A percentile compares a stretch with the other conserved stretches of the same genome.
phyloP scores from a whole-genome alignment of 2,329 filamentous ascomycete genomes.

The Hypoxylon sp. region DNA sequence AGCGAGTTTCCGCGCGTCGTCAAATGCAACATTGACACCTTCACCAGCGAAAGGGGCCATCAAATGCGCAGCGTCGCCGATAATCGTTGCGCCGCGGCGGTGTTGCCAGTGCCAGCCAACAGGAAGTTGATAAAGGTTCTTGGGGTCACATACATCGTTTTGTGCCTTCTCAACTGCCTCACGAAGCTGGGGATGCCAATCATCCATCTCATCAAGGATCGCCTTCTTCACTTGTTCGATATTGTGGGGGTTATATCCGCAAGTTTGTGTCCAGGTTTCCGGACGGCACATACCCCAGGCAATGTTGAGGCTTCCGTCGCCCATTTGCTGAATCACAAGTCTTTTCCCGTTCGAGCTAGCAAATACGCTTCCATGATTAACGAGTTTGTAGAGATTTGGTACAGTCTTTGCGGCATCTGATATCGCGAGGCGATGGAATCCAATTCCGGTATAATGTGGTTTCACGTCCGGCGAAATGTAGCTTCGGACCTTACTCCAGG shows the following conservation, averaged over 20 bases:
- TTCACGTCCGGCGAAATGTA: constrained; percentile 55
- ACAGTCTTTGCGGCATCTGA: constrained; percentile 59
- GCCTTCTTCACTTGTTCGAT: constrained; percentile 57
- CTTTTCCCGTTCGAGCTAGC: constrained; percentile 59
- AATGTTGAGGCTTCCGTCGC: constrained; percentile 64
- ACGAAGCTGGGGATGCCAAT: constrained; percentile 61
- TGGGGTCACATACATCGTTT: constrained; percentile 56
- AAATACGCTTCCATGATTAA: constrained; percentile 65
- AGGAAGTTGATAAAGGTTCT: constrained; percentile 68
- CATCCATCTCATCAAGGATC: constrained; percentile 55
- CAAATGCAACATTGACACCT: constrained; percentile 71
- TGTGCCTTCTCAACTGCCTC: constrained; percentile 60
- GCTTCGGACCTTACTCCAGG: constrained; percentile 57
- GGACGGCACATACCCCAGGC: constrained; percentile 58
- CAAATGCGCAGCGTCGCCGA: constrained; percentile 73
- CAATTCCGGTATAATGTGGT: constrained; percentile 64
- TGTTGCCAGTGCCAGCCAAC: constrained; percentile 64
- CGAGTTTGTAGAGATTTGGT: constrained; percentile 60
- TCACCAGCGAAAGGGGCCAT: constrained; percentile 72
- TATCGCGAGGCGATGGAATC: constrained; percentile 60
- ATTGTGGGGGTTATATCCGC: constrained; percentile 61
- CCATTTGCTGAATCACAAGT: constrained; percentile 62
- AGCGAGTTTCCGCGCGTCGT: constrained; percentile 67
- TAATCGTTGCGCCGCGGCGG: constrained; percentile 64
- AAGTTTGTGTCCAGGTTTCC: constrained; percentile 59